Evolutionary conservation across 352 stramenopile genomes (phyloP).

Genomic region (Aphanomyces astaci): DNA sequence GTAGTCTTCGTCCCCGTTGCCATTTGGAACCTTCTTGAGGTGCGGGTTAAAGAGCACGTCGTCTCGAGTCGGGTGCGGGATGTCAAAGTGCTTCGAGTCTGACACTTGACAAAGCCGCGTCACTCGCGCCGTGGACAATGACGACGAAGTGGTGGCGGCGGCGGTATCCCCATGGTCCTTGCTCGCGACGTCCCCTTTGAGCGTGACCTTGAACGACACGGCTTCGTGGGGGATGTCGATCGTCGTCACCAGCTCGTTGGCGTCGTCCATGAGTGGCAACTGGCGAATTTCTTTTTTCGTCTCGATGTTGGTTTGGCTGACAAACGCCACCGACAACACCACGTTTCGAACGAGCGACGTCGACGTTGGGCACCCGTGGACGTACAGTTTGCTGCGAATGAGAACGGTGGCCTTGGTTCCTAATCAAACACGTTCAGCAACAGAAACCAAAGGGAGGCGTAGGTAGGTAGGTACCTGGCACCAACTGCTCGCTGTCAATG

Average conservation of each 20-base stretch:
- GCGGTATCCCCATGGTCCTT: background rate
- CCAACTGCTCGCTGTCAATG: constrained; percentile 46
- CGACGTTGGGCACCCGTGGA: background rate
- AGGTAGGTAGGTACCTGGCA: no score
- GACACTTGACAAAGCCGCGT: constrained; percentile 31
- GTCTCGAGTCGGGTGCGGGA: constrained; percentile 37
- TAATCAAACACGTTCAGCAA: no score
- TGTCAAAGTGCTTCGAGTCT: constrained; percentile 29
- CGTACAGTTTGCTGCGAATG: background rate
- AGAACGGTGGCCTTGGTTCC: background rate
- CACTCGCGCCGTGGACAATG: constrained; percentile 26
- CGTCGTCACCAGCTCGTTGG: background rate
- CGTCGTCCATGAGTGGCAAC: constrained; percentile 26
- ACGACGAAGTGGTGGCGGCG: no score
- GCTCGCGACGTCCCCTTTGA: constrained; percentile 16
- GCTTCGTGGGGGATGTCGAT: constrained; percentile 23
- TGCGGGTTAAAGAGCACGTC: constrained; percentile 32
- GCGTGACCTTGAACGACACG: constrained; percentile 14
- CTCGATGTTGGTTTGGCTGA: constrained; percentile 22
- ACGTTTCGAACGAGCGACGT: constrained; percentile 24
- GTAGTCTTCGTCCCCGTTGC: constrained; percentile 27
- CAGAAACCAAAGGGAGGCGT: no score
- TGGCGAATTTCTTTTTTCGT: constrained; percentile 29
- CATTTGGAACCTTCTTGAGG: background rate
- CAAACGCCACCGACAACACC: constrained; percentile 28